A percentile compares a stretch with the other conserved stretches of the same genome.
These are phyloP conservation scores for Papilionanthe hybrid DNA, from an alignment of 116 monocot species.

Conservation along the genomic window DNA sequence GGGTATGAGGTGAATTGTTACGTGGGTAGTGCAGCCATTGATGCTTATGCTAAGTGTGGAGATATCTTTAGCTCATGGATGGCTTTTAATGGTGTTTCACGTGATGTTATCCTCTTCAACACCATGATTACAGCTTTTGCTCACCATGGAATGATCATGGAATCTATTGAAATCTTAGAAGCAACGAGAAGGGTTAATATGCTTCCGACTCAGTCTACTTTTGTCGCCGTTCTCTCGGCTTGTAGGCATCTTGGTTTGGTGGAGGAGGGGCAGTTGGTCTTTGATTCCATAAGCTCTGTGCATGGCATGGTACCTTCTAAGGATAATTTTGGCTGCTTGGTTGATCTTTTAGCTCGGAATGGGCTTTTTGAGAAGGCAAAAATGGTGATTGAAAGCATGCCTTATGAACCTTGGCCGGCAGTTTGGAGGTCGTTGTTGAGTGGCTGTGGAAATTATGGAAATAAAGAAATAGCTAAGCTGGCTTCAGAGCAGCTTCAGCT, in stretches of 20 bases:
- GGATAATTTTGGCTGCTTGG: constrained; percentile 14
- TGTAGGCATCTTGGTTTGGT: constrained; percentile 39
- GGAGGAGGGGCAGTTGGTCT: constrained; percentile 17
- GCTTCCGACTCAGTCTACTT: constrained; percentile 26
- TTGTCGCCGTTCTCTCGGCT: constrained; percentile 30
- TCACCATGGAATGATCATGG: constrained; percentile 27
- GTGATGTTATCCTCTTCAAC: constrained; percentile 30
- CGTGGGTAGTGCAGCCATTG: constrained; percentile 24
- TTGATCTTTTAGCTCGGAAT: constrained; percentile 29
- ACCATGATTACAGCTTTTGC: constrained; percentile 37
- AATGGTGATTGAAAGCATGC: constrained; percentile 22
- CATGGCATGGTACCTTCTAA: constrained; percentile 7
- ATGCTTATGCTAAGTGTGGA: constrained; percentile 34
- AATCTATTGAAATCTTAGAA: constrained; percentile 16
- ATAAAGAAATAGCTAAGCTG: constrained; percentile 12
- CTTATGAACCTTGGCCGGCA: constrained; percentile 31
- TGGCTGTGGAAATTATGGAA: constrained; percentile 21
- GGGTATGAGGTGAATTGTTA: constrained; percentile 16
- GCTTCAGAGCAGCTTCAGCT: constrained; percentile 4
- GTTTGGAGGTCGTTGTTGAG: constrained; percentile 30
- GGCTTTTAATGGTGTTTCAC: constrained; percentile 8
- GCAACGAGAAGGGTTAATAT: constrained; percentile 11
- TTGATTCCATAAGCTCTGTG: constrained; percentile 12
- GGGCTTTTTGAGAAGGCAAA: constrained; percentile 25
- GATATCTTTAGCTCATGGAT: constrained; percentile 16